Base-by-base conservation (phyloP, 1,284 basidiomycete species). In the Mycosarcoma mackinlayi region DNA sequence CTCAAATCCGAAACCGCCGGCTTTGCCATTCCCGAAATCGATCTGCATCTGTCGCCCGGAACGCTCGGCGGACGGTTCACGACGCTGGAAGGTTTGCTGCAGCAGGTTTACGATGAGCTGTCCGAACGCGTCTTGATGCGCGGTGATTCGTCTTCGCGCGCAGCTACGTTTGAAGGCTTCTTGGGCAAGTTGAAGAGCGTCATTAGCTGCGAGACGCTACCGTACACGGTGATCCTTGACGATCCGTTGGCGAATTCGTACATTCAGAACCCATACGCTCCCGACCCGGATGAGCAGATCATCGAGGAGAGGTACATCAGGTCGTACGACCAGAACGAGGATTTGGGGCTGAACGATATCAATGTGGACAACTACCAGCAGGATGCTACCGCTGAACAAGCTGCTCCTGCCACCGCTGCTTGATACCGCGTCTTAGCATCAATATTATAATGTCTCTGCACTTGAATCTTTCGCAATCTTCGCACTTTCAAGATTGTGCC, bases 61-160 rank as follows among this genome's bases (percentile, higher is more conserved):
- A 98, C 96, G 0, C 88, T 99, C 2, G 96, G 96, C 19, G 96
- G 95, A n/a, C 88, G 96, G 10, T 99, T 98, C 85, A 98, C 96
- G 0, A 98, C 96, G 1, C 86, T 98, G 23, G 96, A 98, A 84
- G 96, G 96, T 31, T 89, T 99, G 58, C 86, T 98, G 40, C 89
- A 92, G 69, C 96, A 98, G 82, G 88, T 98, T 16, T 94, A 95
- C 85, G 94, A 96, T 73, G 95, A 99, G 83, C 87, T 99, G 9
- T 90, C 90, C 21, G 90, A 92, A 72, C 97, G 96, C 78, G 89
- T 92, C n/a, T 90, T 95, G 78, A 87, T 89, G 14, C 63, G 77
- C 4, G 91, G 91, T n/a, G 92, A 94, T 78, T 88, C 90, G 33
- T 70, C 73, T 13, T 44, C 35, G 16, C 55, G 56, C 19, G 47